Base-by-base conservation (phyloP, 768 basidiomycete species). In the Podaxis sp. region DNA sequence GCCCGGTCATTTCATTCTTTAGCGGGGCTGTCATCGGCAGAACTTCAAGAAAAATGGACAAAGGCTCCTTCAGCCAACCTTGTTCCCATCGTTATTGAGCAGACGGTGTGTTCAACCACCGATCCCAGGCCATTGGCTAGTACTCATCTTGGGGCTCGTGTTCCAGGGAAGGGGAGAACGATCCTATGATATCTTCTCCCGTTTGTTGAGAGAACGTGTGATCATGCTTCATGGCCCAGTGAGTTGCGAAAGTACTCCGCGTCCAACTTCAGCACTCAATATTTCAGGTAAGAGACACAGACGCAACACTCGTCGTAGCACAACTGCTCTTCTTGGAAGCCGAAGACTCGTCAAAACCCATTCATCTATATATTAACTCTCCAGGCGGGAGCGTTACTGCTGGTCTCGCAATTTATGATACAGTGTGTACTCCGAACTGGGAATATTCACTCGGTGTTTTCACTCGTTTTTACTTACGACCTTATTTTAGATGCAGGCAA, bases 311-410 rank as follows among this genome's bases (percentile, higher is more conserved):
- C 61, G 82, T 88, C 36, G 93, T 97, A 5, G 93, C 95, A 0
- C 95, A 98, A 69, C 79, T 98, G 6, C 85, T 98, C 44, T 98
- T 96, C 73, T 81, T 98, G 61, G 96, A 98, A 78, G 95, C 96
- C 1, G 95, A 96, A 72, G 95, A 98, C 65, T 86, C 94, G 0
- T 86, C 88, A 7, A 93, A 93, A 70, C 96, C 96, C 2, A 97
- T 98, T 58, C 95, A 96, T 68, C 76, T 98, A 10, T 98, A 98
- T 73, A 96, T 98, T 66, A 98, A 98, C 74, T 95, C 92, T 5
- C 96, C 96, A 0, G 96, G 96, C 1, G 96, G 96, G 32, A 91
- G 90, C 68, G 96, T 98, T 40, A 96, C 95, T 0, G 93, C 95
- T 51, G 96, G 96, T 7, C 77, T 98, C 61, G 96, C 95, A 16